A percentile compares a stretch with the other conserved stretches of the same genome.
Evolutionary conservation across 345 rosid genomes (phyloP).

Genomic region (Physaria fendleri): DNA sequence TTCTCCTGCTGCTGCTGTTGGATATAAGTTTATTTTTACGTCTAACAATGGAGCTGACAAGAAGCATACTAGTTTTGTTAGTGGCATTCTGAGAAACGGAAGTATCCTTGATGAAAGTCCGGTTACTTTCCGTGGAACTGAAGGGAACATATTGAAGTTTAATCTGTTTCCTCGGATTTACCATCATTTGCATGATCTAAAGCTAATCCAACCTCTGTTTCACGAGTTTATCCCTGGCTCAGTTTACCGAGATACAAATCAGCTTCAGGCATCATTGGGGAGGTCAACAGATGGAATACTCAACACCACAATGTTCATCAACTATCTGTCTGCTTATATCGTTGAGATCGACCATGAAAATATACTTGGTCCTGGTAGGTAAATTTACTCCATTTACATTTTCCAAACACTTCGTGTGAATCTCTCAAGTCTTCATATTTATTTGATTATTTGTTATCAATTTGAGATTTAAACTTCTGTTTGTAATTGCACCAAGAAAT

Average conservation of each 20-base stretch:
- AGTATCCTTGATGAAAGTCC: conserved; percentile 55
- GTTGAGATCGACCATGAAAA: conserved; percentile 69
- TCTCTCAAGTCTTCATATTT: not conserved
- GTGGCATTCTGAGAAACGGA: conserved; percentile 67
- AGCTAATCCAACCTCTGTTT: conserved; percentile 80
- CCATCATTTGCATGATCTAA: conserved; percentile 58
- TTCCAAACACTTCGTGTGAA: not conserved
- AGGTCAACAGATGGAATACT: conserved; percentile 57
- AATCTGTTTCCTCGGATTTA: conserved; percentile 76
- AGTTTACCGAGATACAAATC: conserved; percentile 41
- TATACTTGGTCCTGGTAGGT: conserved; percentile 83
- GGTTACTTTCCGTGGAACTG: conserved; percentile 72
- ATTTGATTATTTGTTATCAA: not conserved
- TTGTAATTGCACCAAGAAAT: not conserved
- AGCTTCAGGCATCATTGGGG: conserved; percentile 68
- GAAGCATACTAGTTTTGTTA: conserved; percentile 66
- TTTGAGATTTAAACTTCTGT: not conserved
- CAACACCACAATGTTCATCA: conserved; percentile 71
- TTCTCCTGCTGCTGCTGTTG: conserved; percentile 81
- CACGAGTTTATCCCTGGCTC: conserved; percentile 90
- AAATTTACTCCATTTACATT: conserved; percentile 7
- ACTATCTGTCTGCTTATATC: conserved; percentile 73
- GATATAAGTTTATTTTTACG: conserved; percentile 73
- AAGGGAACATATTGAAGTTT: conserved; percentile 61
- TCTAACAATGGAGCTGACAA: conserved; percentile 39